Base-by-base conservation (phyloP, 2,329 filamentous ascomycete genomes). In the Mollisia scopiformis region DNA sequence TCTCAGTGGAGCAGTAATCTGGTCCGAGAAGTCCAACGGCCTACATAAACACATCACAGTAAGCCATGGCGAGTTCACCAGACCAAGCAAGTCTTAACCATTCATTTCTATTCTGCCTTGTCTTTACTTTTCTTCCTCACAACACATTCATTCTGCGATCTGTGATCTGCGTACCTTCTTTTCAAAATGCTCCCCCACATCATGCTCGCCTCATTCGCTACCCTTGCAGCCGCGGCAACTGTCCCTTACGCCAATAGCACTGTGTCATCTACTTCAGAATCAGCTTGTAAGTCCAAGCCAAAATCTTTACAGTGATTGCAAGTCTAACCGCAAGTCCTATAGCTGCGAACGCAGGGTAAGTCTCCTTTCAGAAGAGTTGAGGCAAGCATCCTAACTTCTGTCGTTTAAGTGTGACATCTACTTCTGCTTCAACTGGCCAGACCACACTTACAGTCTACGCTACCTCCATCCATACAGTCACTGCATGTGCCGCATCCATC, bases 371-470 rank as follows among this genome's bases (percentile, higher is more conserved):
- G 39, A 13, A 37, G 11, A 19, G 19, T 4, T 43, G 39, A 23
- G 3, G n/a, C 37, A 23, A 7, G 4, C 21, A 23, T 43, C 5
- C 39, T 43, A 11, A 43, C 16, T 43, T 43, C 19, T 4, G 39
- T 21, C 19, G 39, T 19, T 43, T 19, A 43, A 43, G 19, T 43
- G 19, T 16, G n/a, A 21, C 39, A 19, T 43, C 33, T 37, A 37
- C 16, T 19, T 43, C 39, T 43, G 39, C 19, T 4, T 43, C 39
- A 21, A n/a, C n/a, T n/a, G 39, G 39, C 16, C n/a, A 43, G 39
- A 78, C 78, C 25, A 79, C 78, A 67, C 68, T 80, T 64, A 76
- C 76, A 37, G 71, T 79, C 55, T 67, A 72, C 28, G 68, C 73
- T 7, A 78, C 76, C 30, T 49, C 46, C 3, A 13, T 27, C 13